A percentile compares a stretch with the other conserved stretches of the same genome.
phyloP scores from a whole-genome alignment of 202 grass and related monocot genomes.

The Cymbopogon flexuosus region DNA sequence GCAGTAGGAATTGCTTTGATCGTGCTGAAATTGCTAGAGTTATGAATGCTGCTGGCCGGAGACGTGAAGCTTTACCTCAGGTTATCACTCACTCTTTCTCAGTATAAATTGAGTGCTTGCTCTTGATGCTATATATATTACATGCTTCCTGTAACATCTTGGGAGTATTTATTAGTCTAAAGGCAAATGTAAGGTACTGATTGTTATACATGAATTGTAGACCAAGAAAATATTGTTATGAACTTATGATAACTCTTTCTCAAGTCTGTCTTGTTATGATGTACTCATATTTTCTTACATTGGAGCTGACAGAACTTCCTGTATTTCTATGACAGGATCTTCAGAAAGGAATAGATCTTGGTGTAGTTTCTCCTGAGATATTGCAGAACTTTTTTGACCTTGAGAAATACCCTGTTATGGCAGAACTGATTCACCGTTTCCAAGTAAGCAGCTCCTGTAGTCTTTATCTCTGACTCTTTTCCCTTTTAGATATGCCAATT shows the following conservation, averaged over 20 bases:
- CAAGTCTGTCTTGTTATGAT: neutral
- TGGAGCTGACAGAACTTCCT: conserved; percentile 24
- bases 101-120: neutral
- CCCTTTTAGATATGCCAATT: neutral
- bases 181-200: neutral
- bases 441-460: conserved; percentile 53
- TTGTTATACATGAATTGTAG: neutral
- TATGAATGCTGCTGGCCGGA: conserved; percentile 92
- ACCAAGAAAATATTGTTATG: neutral
- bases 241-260: neutral
- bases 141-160: conserved; percentile 1
- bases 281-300: conserved; percentile 8
- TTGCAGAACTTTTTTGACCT: conserved; percentile 99
- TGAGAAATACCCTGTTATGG: conserved; percentile 77
- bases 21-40: conserved; percentile 94
- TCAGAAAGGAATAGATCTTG: conserved; percentile 93
- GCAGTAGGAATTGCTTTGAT: conserved; percentile 95
- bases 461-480: conserved; percentile 28
- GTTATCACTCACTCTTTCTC: conserved; percentile 35
- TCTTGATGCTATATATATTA: neutral
- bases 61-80: conserved; percentile 86
- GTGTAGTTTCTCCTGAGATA: conserved; percentile 93
- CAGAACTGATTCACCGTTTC: conserved; percentile 83
- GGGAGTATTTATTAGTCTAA: neutral
- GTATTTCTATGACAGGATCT: conserved; percentile 58